phyloP scores from a whole-genome alignment of 1,284 basidiomycete species.

The Trichosporon inkin region DNA sequence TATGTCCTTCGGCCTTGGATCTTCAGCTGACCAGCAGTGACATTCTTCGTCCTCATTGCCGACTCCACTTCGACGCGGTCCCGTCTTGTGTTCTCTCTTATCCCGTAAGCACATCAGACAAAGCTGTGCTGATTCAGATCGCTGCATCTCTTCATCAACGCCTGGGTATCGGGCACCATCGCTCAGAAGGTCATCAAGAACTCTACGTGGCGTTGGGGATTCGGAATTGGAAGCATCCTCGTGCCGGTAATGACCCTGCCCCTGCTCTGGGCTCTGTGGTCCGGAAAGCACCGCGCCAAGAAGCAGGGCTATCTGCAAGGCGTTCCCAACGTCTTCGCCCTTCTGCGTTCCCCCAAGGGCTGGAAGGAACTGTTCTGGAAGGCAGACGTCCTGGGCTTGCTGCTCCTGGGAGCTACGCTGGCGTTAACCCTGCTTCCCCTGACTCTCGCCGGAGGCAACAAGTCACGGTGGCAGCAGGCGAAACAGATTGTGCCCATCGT shows the following conservation, averaged over 20 bases:
- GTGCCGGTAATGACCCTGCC: conserved; percentile 24
- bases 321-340: conserved; percentile 32
- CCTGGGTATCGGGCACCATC: conserved; percentile 35
- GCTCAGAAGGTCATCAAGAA: conserved; percentile 39
- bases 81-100: conserved; percentile 59
- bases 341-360: neutral
- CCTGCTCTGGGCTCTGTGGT: conserved; percentile 39
- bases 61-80: conserved; percentile 70
- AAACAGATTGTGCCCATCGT: conserved; percentile 47
- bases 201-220: conserved; percentile 59
- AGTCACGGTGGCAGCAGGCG: conserved; percentile 33
- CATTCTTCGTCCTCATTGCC: conserved; percentile 46
- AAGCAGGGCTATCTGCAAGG: conserved; percentile 30
- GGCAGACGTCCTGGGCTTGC: conserved; percentile 46
- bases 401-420: conserved; percentile 29
- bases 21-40: conserved; percentile 7
- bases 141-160: conserved; percentile 48
- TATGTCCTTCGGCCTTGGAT: conserved; percentile 6
- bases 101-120: conserved; percentile 47
- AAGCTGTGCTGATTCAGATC: conserved; percentile 35
- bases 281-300: conserved; percentile 41
- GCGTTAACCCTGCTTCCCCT: conserved; percentile 43
- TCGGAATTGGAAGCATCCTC: conserved; percentile 34
- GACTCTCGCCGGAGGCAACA: conserved; percentile 42
- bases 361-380: conserved; percentile 46